Evolutionary conservation across 2,329 filamentous ascomycete genomes (phyloP).

Genomic region (Claviceps humidiphila): DNA sequence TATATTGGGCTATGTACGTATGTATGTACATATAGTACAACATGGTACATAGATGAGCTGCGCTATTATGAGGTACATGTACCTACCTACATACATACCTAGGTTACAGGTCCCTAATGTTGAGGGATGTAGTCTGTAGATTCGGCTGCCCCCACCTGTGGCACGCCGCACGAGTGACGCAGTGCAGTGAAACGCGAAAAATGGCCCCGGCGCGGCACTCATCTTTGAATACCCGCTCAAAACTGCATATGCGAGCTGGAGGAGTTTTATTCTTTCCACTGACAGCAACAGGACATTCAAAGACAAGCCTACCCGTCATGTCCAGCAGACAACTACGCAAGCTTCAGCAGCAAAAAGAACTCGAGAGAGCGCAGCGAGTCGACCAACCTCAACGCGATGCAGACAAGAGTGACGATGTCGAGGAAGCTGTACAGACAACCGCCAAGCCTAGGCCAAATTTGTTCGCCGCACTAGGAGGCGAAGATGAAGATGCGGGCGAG

Average conservation of each 20-base stretch:
- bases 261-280: neutral
- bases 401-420: slow-evolving; percentile 19
- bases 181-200: no score
- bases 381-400: slow-evolving; percentile 6
- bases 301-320: slow-evolving; percentile 20
- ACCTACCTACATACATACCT: no score
- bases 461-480: slow-evolving; percentile 39
- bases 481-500: slow-evolving; percentile 27
- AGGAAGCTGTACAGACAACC: slow-evolving; percentile 16
- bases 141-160: no score
- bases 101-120: no score
- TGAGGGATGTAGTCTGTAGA: no score
- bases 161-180: no score
- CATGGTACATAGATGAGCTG: no score
- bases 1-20: no score
- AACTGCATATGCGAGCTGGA: neutral
- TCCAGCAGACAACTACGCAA: slow-evolving; percentile 39
- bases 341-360: slow-evolving; percentile 36
- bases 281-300: no score
- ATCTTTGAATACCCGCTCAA: neutral
- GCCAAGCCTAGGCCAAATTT: slow-evolving; percentile 29
- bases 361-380: slow-evolving; percentile 17
- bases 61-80: no score
- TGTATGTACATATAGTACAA: no score
- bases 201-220: no score